phyloP scores from a whole-genome alignment of 2,329 filamentous ascomycete genomes.

The Didymella pinodella region DNA sequence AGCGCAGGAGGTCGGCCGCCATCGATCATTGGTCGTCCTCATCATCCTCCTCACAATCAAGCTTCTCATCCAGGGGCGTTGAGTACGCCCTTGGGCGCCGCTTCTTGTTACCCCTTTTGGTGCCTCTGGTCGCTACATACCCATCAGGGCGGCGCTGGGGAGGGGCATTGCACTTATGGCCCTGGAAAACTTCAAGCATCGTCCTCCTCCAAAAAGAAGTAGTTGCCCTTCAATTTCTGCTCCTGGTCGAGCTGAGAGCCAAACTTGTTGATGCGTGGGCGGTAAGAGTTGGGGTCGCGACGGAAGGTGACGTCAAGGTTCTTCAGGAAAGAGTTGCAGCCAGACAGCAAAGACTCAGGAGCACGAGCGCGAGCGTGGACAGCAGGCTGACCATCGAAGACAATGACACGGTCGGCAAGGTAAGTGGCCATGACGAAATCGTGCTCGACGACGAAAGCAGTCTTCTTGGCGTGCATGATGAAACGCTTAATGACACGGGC shows the following conservation, averaged over 20 bases:
- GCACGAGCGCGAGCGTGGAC: slow-evolving; percentile 85
- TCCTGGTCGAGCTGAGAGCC: slow-evolving; percentile 97
- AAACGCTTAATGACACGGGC: slow-evolving; percentile 98
- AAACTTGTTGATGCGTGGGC: slow-evolving; percentile 97
- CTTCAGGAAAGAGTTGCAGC: slow-evolving; percentile 96
- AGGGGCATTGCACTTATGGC: slow-evolving; percentile 53
- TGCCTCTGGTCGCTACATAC: slow-evolving; percentile 53
- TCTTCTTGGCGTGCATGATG: slow-evolving; percentile 99
- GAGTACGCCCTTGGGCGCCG: slow-evolving; percentile 39
- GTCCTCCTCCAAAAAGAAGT: slow-evolving; percentile 98
- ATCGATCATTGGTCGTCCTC: slow-evolving; percentile 67
- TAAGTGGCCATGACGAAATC: slow-evolving; percentile 97
- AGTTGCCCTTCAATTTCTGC: slow-evolving; percentile 93
- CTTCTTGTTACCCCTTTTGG: slow-evolving; percentile 49
- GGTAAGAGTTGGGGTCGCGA: slow-evolving; percentile 93
- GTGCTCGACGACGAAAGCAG: slow-evolving; percentile 98
- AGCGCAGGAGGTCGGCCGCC: slow-evolving; percentile 71
- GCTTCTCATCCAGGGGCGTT: slow-evolving; percentile 61
- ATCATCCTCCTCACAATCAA: slow-evolving; percentile 67
- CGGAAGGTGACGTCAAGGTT: slow-evolving; percentile 98
- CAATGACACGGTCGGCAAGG: slow-evolving; percentile 92
- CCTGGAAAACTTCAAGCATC: slow-evolving; percentile 72
- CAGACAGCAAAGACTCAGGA: slow-evolving; percentile 90
- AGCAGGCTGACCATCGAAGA: slow-evolving; percentile 94
- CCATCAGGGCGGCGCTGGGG: slow-evolving; percentile 47